phyloP scores from a whole-genome alignment of 139 green algal genomes.

The Chlorella sp. region DNA sequence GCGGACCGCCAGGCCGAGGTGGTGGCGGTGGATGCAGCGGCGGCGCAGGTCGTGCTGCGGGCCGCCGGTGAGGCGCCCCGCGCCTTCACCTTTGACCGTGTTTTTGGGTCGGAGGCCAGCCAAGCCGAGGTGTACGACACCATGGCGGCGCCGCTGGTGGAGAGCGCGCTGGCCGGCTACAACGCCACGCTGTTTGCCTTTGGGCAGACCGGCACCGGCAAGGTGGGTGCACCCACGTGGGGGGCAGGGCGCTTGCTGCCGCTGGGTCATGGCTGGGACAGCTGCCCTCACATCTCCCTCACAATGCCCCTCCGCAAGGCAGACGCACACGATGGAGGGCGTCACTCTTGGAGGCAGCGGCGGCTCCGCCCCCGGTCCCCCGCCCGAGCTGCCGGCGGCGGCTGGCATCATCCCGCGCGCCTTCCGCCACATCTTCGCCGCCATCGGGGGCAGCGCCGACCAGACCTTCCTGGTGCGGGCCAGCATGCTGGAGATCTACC shows the following conservation, averaged over 20 bases:
- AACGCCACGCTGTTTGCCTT: constrained; percentile 84
- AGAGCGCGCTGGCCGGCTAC: constrained; percentile 85
- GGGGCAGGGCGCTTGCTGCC: too few relatives aligned
- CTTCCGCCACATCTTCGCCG: constrained; percentile 91
- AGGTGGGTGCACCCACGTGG: constrained; percentile 37
- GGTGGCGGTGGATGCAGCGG: constrained; percentile 69
- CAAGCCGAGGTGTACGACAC: constrained; percentile 81
- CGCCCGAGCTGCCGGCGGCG: constrained; percentile 22
- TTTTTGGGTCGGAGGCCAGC: constrained; percentile 64
- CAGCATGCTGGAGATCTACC: constrained; percentile 79
- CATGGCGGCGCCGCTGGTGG: constrained; percentile 78
- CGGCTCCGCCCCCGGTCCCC: not conserved
- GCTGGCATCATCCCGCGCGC: constrained; percentile 90
- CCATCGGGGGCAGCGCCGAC: constrained; percentile 43
- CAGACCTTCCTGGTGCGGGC: constrained; percentile 91
- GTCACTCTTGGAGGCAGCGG: not conserved
- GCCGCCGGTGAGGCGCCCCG: constrained; percentile 21
- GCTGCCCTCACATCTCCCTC: too few relatives aligned
- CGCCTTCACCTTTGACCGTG: constrained; percentile 86
- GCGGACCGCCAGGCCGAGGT: constrained; percentile 67
- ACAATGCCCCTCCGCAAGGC: too few relatives aligned
- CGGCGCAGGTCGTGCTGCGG: not conserved
- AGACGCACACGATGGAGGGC: constrained; percentile 92
- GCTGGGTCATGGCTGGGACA: too few relatives aligned
- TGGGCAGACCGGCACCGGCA: constrained; percentile 71